phyloP scores from a whole-genome alignment of 208 protist genomes.

The Tritrichomonas musculus region DNA sequence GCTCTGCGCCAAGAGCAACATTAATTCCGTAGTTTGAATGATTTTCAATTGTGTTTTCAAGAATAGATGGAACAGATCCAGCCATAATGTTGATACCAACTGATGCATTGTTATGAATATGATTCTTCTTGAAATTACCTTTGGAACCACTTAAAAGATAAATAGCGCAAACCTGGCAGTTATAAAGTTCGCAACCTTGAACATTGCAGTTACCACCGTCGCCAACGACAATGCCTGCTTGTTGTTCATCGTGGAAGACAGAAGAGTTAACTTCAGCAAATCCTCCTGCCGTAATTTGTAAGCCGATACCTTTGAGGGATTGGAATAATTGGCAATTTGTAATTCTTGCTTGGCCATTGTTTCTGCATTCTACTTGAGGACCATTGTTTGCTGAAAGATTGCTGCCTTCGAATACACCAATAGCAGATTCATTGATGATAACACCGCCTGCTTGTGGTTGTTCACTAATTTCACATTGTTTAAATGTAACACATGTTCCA shows the following conservation, averaged over 20 bases:
- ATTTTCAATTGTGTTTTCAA: not conserved
- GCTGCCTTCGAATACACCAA: not conserved
- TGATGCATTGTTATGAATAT: not conserved
- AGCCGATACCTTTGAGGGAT: not conserved
- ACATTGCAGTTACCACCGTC: not conserved
- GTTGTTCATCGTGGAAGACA: not conserved
- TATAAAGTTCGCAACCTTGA: not conserved
- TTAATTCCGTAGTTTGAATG: not conserved
- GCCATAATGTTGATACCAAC: not conserved
- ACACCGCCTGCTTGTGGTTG: not conserved
- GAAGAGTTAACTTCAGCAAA: not conserved
- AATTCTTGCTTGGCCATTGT: not conserved
- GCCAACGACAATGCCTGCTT: not conserved
- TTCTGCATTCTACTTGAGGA: not conserved
- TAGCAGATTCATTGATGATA: not conserved
- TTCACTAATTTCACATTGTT: not conserved
- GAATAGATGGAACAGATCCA: not conserved
- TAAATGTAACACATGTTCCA: not conserved
- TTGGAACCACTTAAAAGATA: not conserved
- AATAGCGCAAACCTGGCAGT: not conserved
- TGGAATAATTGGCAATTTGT: not conserved
- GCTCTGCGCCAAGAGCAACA: not conserved
- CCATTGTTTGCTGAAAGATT: not conserved
- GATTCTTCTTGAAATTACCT: not conserved
- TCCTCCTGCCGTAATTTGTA: not conserved